Evolutionary conservation across 2,329 filamentous ascomycete genomes (phyloP).

Genomic region (Beauveria pseudobassiana): DNA sequence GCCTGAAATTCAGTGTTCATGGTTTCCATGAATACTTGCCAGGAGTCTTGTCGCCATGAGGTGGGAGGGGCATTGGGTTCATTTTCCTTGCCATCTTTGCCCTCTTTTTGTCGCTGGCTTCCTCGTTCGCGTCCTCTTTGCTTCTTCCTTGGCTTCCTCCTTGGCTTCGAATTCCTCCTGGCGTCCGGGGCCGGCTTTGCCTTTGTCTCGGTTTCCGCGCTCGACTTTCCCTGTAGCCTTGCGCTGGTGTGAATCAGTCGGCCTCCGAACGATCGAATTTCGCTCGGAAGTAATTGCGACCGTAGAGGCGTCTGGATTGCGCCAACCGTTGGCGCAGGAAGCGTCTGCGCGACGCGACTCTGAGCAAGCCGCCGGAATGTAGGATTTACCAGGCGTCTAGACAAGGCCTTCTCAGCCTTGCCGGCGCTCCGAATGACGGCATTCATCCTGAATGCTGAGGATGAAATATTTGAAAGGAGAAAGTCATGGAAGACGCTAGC

Average conservation of each 20-base stretch:
- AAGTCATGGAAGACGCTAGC: conserved; percentile 8
- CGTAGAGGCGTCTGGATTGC: conserved; percentile 32
- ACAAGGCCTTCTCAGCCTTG: conserved; percentile 33
- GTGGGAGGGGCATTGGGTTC: conserved; percentile 71
- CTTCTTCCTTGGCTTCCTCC: conserved; percentile 32
- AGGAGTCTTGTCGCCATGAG: conserved; percentile 97
- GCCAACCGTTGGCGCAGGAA: conserved; percentile 20
- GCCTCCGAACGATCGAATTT: conserved; percentile 26
- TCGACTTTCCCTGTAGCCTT: conserved; percentile 18
- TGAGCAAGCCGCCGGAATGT: conserved; percentile 33
- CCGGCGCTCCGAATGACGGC: conserved; percentile 36
- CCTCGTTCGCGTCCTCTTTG: conserved; percentile 17
- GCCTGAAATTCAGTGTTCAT: conserved; percentile 88
- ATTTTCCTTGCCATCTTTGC: conserved; percentile 47
- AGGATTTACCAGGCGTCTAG: conserved; percentile 29
- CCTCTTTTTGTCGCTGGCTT: conserved; percentile 18
- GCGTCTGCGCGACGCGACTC: conserved; percentile 18
- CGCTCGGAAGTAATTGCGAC: conserved; percentile 36
- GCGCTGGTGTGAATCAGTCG: conserved; percentile 27
- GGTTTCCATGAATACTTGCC: conserved; percentile 99
- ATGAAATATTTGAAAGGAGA: conserved; percentile 13
- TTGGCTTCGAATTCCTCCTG: conserved; percentile 34
- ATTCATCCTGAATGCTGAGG: conserved; percentile 32
- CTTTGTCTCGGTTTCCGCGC: conserved; percentile 26
- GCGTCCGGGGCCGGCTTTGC: conserved; percentile 20